Percentiles rank a stretch among this genome's conserved stretches.
Evolutionary conservation across 1,284 basidiomycete genomes (phyloP).

Genomic region (Vanrija pseudolonga): DNA sequence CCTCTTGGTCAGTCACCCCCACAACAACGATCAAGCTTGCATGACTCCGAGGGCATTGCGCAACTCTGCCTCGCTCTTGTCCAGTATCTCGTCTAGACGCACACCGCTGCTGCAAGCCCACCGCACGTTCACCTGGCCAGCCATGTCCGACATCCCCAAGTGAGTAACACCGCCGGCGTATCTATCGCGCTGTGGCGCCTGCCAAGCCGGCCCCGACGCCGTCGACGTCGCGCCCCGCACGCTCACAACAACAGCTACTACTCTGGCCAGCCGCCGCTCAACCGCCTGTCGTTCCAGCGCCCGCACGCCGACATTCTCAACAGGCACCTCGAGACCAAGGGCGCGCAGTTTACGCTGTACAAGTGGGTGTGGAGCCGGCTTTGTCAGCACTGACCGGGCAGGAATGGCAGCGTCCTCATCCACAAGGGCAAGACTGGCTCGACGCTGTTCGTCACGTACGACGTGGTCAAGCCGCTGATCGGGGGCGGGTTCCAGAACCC

Average conservation of each 20-base stretch:
- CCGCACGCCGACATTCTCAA: conserved; percentile 68
- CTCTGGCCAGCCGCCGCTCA: conserved; percentile 69
- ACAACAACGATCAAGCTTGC: too few relatives aligned
- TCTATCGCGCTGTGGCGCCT: too few relatives aligned
- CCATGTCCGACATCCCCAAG: too few relatives aligned
- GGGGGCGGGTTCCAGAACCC: conserved; percentile 45
- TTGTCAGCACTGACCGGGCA: not conserved
- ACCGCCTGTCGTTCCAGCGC: conserved; percentile 80
- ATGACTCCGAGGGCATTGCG: too few relatives aligned
- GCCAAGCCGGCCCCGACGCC: too few relatives aligned
- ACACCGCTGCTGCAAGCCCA: too few relatives aligned
- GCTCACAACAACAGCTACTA: conserved; percentile 57
- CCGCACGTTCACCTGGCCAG: too few relatives aligned
- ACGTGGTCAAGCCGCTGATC: conserved; percentile 66
- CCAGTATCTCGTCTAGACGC: too few relatives aligned
- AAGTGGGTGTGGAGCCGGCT: conserved; percentile 41
- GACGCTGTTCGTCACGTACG: conserved; percentile 52
- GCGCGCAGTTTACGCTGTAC: conserved; percentile 63
- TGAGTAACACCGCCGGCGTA: too few relatives aligned
- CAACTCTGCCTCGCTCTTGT: too few relatives aligned
- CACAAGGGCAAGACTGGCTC: conserved; percentile 53
- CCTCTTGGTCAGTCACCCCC: too few relatives aligned
- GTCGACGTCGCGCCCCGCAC: too few relatives aligned
- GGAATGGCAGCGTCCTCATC: conserved; percentile 43
- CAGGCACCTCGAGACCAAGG: conserved; percentile 59